Conservation (phyloP, 2,329 filamentous ascomycete species). For the Westerdykella ornata region DNA sequence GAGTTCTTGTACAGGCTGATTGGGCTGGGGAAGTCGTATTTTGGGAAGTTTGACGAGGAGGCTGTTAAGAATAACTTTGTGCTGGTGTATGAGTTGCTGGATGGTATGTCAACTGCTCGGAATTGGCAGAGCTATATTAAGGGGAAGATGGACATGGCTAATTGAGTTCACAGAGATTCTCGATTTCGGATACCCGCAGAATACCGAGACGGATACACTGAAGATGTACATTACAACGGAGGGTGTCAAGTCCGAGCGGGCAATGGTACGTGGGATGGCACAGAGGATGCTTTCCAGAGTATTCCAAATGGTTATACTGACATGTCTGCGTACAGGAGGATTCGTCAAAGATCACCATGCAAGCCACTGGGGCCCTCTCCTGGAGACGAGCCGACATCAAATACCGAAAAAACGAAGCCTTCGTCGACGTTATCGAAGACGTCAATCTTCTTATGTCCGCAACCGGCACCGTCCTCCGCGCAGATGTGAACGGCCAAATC, state of each 20-base stretch:
- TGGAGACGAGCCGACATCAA: slow-evolving; percentile 98
- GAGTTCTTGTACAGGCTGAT: slow-evolving; percentile 95
- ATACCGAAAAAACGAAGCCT: slow-evolving; percentile 98
- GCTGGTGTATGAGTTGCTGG: slow-evolving; percentile 91
- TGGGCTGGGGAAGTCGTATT: slow-evolving; percentile 86
- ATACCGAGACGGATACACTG: slow-evolving; percentile 95
- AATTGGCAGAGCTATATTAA: slow-evolving; percentile 13
- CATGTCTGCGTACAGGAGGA: slow-evolving; percentile 53
- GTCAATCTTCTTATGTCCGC: slow-evolving; percentile 99
- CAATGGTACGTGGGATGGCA: slow-evolving; percentile 42
- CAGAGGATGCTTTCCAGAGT: not conserved
- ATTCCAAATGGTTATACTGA: too few relatives aligned
- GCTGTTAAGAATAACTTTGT: slow-evolving; percentile 99
- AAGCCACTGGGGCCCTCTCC: slow-evolving; percentile 91
- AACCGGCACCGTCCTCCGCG: slow-evolving; percentile 85
- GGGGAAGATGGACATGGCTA: slow-evolving; percentile 1
- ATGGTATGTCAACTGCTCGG: slow-evolving; percentile 51
- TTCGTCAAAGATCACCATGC: slow-evolving; percentile 97
- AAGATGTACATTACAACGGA: slow-evolving; percentile 99
- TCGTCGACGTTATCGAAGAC: slow-evolving; percentile 97
- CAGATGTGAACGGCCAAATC: slow-evolving; percentile 95
- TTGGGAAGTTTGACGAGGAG: slow-evolving; percentile 98
- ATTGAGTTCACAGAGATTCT: slow-evolving; percentile 65
- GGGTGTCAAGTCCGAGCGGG: slow-evolving; percentile 86
- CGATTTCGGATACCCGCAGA: slow-evolving; percentile 98